Evolutionary conservation across 2,329 filamentous ascomycete species (phyloP).

Genomic region (Aspergillus aculeatus): DNA sequence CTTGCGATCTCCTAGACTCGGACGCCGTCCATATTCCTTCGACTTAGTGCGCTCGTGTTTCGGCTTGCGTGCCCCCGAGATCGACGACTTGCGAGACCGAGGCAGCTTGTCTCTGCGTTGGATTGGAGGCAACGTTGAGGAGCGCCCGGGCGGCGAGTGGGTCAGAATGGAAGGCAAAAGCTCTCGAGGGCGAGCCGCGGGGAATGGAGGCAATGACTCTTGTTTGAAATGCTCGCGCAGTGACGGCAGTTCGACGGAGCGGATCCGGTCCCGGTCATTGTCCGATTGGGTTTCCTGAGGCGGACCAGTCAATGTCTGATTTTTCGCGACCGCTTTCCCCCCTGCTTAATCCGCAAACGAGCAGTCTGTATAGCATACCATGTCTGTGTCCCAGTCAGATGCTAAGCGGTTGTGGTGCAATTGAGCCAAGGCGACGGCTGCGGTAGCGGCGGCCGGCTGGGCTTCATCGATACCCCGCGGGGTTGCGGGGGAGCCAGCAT

Average conservation of each 20-base stretch:
- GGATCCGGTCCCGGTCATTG: constrained; percentile 64
- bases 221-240: constrained; percentile 68
- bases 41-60: constrained; percentile 82
- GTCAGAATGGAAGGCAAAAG: constrained; percentile 76
- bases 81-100: constrained; percentile 79
- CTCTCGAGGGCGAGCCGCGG: constrained; percentile 64
- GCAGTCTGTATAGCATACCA: constrained; percentile 57
- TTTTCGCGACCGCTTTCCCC: constrained; percentile 10
- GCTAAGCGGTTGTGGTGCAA: constrained; percentile 76
- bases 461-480: constrained; percentile 69
- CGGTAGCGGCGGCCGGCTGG: constrained; percentile 67
- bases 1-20: constrained; percentile 75
- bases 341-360: not conserved
- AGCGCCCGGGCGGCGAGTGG: constrained; percentile 80
- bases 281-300: constrained; percentile 70
- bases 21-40: constrained; percentile 68
- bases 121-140: constrained; percentile 81
- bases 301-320: constrained; percentile 11
- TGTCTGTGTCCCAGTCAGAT: constrained; percentile 74
- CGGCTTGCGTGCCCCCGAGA: constrained; percentile 69
- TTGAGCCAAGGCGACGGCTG: constrained; percentile 83
- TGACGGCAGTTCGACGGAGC: constrained; percentile 68
- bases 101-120: constrained; percentile 70
- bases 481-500: constrained; percentile 67
- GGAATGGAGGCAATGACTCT: constrained; percentile 67